Evolutionary conservation across 805 yeast genomes (phyloP).

Genomic region (Ogataea trehaloabstinens): DNA sequence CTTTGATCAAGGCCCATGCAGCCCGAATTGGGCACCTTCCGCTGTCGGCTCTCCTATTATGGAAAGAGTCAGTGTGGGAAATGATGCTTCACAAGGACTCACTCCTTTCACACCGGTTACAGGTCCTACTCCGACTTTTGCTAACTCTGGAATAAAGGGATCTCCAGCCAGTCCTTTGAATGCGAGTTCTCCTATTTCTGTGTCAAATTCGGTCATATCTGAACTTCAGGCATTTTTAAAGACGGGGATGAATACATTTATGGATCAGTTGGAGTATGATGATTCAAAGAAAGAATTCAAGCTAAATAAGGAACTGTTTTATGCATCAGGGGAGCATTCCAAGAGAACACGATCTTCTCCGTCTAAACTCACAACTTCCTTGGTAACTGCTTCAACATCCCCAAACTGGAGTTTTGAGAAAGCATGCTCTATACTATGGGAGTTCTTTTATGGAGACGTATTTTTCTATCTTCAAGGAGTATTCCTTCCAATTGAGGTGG

Average conservation of each 20-base stretch:
- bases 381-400: conserved; percentile 4
- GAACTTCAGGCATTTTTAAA: conserved; percentile 46
- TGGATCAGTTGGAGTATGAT: conserved; percentile 27
- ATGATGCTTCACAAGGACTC: background rate
- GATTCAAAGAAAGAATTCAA: conserved; percentile 28
- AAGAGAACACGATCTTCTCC: conserved; percentile 24
- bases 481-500: conserved; percentile 57
- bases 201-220: conserved; percentile 37
- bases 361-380: conserved; percentile 25
- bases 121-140: conserved; percentile 24
- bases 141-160: conserved; percentile 8
- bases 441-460: conserved; percentile 50
- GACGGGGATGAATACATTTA: conserved; percentile 36
- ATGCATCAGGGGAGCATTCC: background rate
- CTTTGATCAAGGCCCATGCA: conserved; percentile 1
- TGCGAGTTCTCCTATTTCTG: conserved; percentile 17
- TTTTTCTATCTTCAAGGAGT: conserved; percentile 60
- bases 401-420: conserved; percentile 24
- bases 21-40: conserved; percentile 6
- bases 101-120: conserved; percentile 18
- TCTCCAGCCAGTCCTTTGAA: conserved; percentile 20
- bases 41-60: conserved; percentile 10
- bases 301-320: conserved; percentile 27
- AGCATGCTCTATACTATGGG: conserved; percentile 52
- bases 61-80: conserved; percentile 1